Conservation (phyloP, 2,329 filamentous ascomycete genomes). For the Fusarium sp. region DNA sequence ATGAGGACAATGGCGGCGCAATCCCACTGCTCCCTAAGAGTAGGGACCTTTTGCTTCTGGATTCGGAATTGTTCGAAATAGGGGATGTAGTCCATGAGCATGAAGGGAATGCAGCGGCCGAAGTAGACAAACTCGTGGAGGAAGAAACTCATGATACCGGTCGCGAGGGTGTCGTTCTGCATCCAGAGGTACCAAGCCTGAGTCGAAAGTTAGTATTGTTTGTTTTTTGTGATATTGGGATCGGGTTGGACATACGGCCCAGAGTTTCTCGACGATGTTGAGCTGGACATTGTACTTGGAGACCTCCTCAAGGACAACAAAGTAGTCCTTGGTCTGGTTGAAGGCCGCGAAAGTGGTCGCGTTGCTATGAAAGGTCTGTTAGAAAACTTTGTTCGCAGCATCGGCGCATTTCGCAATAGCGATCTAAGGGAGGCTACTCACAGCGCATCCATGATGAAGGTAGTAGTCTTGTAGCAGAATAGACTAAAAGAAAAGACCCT, state of each 20-base stretch:
- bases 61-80: slow-evolving; percentile 96
- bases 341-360: slow-evolving; percentile 65
- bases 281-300: slow-evolving; percentile 85
- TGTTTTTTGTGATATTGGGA: slow-evolving; percentile 12
- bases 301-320: slow-evolving; percentile 72
- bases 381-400: slow-evolving; percentile 25
- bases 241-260: slow-evolving; percentile 73
- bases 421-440: slow-evolving; percentile 43
- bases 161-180: slow-evolving; percentile 96
- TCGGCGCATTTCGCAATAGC: slow-evolving; percentile 23
- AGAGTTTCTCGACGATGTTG: slow-evolving; percentile 87
- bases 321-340: slow-evolving; percentile 65
- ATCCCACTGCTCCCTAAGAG: slow-evolving; percentile 92
- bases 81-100: slow-evolving; percentile 89
- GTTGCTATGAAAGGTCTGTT: slow-evolving; percentile 58
- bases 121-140: slow-evolving; percentile 98
- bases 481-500: slow-evolving; percentile 19
- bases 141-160: slow-evolving; percentile 95
- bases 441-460: slow-evolving; percentile 45
- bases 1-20: slow-evolving; percentile 94
- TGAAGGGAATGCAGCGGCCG: slow-evolving; percentile 89
- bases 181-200: slow-evolving; percentile 95
- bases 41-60: slow-evolving; percentile 89
- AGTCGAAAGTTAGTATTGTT: slow-evolving; percentile 35
- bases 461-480: slow-evolving; percentile 21